phyloP scores from a whole-genome alignment of 2,329 filamentous ascomycete genomes.

The Talaromyces sp. region DNA sequence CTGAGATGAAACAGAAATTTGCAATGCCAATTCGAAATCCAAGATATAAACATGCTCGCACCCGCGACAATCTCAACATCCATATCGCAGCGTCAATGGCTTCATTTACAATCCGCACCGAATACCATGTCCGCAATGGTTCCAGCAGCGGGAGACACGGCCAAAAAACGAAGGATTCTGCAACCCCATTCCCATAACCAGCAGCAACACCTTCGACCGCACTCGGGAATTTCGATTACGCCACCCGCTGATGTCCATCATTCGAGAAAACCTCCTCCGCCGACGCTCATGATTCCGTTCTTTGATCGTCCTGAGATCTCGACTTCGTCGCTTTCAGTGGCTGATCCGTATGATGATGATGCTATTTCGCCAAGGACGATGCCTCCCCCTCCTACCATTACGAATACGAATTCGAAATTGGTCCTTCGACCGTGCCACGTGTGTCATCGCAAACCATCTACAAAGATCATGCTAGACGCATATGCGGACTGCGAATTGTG shows the following conservation, averaged over 20 bases:
- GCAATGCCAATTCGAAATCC: slow-evolving; percentile 22
- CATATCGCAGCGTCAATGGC: slow-evolving; percentile 17
- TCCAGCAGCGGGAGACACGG: background rate
- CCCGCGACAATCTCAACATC: slow-evolving; percentile 17
- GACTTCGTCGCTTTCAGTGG: slow-evolving; percentile 19
- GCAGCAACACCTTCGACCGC: slow-evolving; percentile 21
- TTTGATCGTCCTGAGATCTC: slow-evolving; percentile 23
- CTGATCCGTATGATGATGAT: slow-evolving; percentile 27
- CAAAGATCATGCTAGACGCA: slow-evolving; percentile 40
- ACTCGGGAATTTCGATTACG: slow-evolving; percentile 12
- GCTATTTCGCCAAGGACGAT: slow-evolving; percentile 28
- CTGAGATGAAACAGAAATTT: background rate
- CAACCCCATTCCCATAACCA: slow-evolving; percentile 21
- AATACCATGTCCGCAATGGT: background rate
- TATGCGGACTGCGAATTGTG: slow-evolving; percentile 45
- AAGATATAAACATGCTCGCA: slow-evolving; percentile 21
- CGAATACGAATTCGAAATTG: slow-evolving; percentile 24
- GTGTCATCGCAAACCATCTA: slow-evolving; percentile 43
- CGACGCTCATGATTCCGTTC: slow-evolving; percentile 26
- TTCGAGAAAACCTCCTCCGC: slow-evolving; percentile 18
- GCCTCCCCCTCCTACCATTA: slow-evolving; percentile 8
- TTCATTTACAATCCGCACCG: slow-evolving; percentile 7
- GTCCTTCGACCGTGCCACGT: slow-evolving; percentile 43
- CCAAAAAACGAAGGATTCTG: slow-evolving; percentile 18
- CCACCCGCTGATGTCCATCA: background rate